These are phyloP conservation scores for Nemania diffusa DNA, from an alignment of 2,329 filamentous ascomycete genomes.

Conservation along the genomic window DNA sequence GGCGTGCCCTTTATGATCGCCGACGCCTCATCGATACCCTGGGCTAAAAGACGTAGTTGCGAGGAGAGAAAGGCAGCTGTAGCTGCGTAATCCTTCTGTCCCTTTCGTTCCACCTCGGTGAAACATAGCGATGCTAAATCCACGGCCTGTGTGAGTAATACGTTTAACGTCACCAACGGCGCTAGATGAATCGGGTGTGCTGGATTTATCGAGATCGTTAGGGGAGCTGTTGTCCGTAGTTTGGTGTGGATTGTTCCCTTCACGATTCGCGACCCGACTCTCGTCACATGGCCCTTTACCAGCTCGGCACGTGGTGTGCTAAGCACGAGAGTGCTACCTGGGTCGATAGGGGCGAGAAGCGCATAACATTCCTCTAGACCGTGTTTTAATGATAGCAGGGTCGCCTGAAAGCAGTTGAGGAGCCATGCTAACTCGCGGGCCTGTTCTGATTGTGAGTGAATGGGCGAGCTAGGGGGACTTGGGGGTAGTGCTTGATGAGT, in stretches of 20 bases:
- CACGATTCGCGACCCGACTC: slow-evolving; percentile 88
- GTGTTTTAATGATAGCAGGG: slow-evolving; percentile 62
- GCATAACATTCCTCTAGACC: slow-evolving; percentile 90
- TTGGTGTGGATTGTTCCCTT: slow-evolving; percentile 86
- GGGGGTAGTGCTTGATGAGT: slow-evolving; percentile 15
- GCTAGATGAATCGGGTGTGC: slow-evolving; percentile 67
- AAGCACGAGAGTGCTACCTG: slow-evolving; percentile 88
- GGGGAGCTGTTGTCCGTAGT: slow-evolving; percentile 71
- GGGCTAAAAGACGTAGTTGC: slow-evolving; percentile 66
- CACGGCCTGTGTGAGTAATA: slow-evolving; percentile 83
- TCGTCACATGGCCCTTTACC: slow-evolving; percentile 91
- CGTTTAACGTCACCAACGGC: slow-evolving; percentile 76
- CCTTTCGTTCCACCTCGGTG: slow-evolving; percentile 59
- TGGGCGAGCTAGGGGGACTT: slow-evolving; percentile 18
- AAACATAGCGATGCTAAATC: slow-evolving; percentile 83
- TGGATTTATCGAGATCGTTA: slow-evolving; percentile 61
- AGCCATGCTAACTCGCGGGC: slow-evolving; percentile 66
- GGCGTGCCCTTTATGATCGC: slow-evolving; percentile 66
- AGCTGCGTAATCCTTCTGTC: slow-evolving; percentile 51
- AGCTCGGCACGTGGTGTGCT: slow-evolving; percentile 87
- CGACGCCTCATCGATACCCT: slow-evolving; percentile 63
- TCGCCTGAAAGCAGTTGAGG: slow-evolving; percentile 59
- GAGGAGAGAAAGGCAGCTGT: slow-evolving; percentile 65
- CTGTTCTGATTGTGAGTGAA: slow-evolving; percentile 39
- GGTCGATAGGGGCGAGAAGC: slow-evolving; percentile 84